Percentiles rank a stretch among this genome's conserved stretches.
phyloP scores from a whole-genome alignment of 2,329 filamentous ascomycete genomes.

The Exophiala calicioides region DNA sequence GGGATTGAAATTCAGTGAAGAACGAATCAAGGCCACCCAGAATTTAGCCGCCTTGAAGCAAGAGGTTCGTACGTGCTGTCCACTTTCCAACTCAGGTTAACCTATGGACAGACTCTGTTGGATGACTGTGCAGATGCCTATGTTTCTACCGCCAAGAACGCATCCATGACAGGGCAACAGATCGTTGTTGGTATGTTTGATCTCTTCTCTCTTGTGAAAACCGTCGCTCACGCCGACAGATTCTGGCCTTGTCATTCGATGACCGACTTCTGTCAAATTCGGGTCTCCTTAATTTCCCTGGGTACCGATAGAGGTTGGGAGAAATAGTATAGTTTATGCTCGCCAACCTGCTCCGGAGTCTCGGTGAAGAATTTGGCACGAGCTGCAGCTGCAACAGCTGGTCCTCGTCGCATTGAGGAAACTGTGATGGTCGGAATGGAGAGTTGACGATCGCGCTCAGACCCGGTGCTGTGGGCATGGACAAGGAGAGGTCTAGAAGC shows the following conservation, averaged over 20 bases:
- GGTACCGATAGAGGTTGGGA: constrained; percentile 12
- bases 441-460: constrained; percentile 6
- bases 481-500: constrained; percentile 43
- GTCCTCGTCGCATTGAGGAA: constrained; percentile 13
- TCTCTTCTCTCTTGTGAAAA: neutral
- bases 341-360: constrained; percentile 8
- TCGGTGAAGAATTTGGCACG: constrained; percentile 19
- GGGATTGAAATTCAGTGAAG: constrained; percentile 60
- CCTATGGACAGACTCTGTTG: constrained; percentile 39
- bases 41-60: constrained; percentile 62
- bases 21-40: constrained; percentile 56
- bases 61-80: constrained; percentile 44
- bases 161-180: constrained; percentile 49
- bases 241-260: constrained; percentile 25
- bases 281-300: too few species aligned
- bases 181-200: constrained; percentile 44
- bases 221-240: constrained; percentile 23
- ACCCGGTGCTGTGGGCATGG: constrained; percentile 10
- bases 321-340: constrained; percentile 22
- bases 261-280: too few species aligned
- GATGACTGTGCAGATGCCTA: constrained; percentile 47
- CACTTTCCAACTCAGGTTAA: neutral
- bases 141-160: constrained; percentile 44
- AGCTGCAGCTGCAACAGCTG: constrained; percentile 20
- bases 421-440: constrained; percentile 24